phyloP scores from a whole-genome alignment of 805 yeast genomes.

The Helenozyma rhizophorensis region DNA sequence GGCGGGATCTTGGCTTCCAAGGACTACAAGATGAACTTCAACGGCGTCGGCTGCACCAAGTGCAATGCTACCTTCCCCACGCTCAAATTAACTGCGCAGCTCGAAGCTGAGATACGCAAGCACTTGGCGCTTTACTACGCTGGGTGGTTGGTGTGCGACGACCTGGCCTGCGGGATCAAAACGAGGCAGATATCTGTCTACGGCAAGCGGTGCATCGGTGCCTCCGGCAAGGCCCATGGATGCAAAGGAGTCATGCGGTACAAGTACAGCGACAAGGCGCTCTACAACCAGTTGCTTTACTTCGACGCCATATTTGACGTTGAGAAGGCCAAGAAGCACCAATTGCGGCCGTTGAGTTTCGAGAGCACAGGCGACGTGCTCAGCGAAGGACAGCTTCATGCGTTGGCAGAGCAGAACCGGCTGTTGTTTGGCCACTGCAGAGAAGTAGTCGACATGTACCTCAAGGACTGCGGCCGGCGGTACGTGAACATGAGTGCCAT shows the following conservation, averaged over 20 bases:
- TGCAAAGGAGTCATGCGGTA: constrained; percentile 81
- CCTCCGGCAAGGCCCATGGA: constrained; percentile 54
- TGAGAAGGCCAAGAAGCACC: constrained; percentile 61
- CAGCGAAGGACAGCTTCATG: constrained; percentile 54
- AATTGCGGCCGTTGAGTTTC: constrained; percentile 49
- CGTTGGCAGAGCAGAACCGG: constrained; percentile 76
- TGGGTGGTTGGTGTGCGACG: constrained; percentile 86
- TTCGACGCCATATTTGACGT: constrained; percentile 76
- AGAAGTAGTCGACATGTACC: constrained; percentile 64
- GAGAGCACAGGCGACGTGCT: constrained; percentile 16
- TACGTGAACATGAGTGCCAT: constrained; percentile 81
- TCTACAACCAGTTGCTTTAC: constrained; percentile 83
- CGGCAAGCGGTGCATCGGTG: constrained; percentile 79
- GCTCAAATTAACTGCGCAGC: constrained; percentile 60
- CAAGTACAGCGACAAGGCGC: constrained; percentile 68
- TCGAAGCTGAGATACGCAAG: constrained; percentile 67
- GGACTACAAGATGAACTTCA: constrained; percentile 55
- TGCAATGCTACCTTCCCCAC: constrained; percentile 54
- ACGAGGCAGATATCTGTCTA: constrained; percentile 87
- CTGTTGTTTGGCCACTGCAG: constrained; percentile 50
- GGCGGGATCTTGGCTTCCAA: constrained; percentile 70
- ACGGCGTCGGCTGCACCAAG: constrained; percentile 66
- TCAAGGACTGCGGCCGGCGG: constrained; percentile 80
- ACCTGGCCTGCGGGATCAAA: constrained; percentile 68
- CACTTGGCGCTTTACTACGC: constrained; percentile 76